Evolutionary conservation across 768 basidiomycete species (phyloP), one percentile per base, ranked within the genome.

Genomic region (Leccinum subgranulosum): DNA sequence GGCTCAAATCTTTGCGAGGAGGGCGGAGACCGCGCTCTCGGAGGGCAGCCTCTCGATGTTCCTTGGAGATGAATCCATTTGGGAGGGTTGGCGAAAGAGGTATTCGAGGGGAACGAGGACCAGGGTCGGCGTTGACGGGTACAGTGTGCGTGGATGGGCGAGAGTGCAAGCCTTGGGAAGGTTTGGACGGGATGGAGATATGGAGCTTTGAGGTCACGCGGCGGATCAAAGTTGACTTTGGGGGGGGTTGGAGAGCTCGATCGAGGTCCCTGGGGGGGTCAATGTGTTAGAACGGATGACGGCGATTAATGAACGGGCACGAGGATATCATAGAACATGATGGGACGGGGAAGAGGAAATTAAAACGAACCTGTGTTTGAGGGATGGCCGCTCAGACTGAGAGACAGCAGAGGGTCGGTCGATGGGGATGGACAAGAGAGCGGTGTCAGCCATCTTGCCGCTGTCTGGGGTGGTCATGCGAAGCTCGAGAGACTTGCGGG

Each of bases 21-120:
- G n/a, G 86, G 84, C 23, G 39, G 87, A n/a, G 73, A 0, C 85
- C 85, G 31, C 84, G 79, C 61, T 79, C 84, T 12, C 85, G 79
- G 21, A 87, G 76, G 2, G 85, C 85, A 3, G 83, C 84, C 48
- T 84, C 80, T 21, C 70, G 54, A 21, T 62, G 58, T 7, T 58
- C 56, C 36, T 51, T 66, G 1, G 72, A 72, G 48, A 55, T n/a
- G n/a, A 69, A 58, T 25, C 56, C 51, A 36, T 66, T 69, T 0
- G 72, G 70, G 33, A 64, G 64, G 0, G 64, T 50, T 3, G 66
- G 59, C 1, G 67, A 49, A 17, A 27, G 33, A 0, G 15, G 47
- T 34, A 34, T 6, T 19, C 25, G 59, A 23, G 53, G 54, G 29
- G 56, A 29, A 52, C 60, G 60, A 43, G 59, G 55, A 0, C 19